Percentiles rank a stretch among this genome's conserved stretches.
Conservation (phyloP, 495 filamentous ascomycete genomes). For the Aspergillus kassunensis region DNA sequence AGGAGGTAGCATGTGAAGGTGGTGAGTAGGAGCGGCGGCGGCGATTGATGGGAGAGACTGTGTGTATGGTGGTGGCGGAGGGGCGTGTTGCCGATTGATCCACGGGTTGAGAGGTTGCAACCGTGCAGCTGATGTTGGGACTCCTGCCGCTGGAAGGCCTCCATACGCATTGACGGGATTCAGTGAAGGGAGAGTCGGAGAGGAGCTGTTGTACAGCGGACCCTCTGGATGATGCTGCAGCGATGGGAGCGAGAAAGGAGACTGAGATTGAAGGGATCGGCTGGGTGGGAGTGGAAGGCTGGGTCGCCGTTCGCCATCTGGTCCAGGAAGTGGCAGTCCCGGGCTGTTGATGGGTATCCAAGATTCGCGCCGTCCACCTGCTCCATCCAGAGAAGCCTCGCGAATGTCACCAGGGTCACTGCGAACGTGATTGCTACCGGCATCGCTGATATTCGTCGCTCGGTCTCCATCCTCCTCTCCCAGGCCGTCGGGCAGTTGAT, state of each 20-base stretch:
- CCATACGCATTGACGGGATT: slow-evolving; percentile 18
- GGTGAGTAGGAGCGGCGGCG: slow-evolving; percentile 26
- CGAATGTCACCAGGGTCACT: slow-evolving; percentile 38
- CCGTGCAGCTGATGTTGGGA: slow-evolving; percentile 31
- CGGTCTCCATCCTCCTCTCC: slow-evolving; percentile 38
- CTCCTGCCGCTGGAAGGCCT: slow-evolving; percentile 19
- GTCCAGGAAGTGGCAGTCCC: slow-evolving; percentile 31
- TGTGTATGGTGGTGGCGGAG: slow-evolving; percentile 36
- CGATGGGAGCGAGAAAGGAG: slow-evolving; percentile 40
- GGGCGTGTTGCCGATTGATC: slow-evolving; percentile 34
- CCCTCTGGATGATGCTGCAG: slow-evolving; percentile 42
- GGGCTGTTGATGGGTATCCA: slow-evolving; percentile 46
- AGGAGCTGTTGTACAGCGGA: slow-evolving; percentile 33
- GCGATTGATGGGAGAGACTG: slow-evolving; percentile 42
- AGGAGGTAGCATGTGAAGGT: slow-evolving; percentile 31
- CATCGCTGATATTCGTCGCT: slow-evolving; percentile 36
- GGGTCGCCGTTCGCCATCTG: slow-evolving; percentile 41
- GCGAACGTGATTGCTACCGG: slow-evolving; percentile 39
- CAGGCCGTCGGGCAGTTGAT: slow-evolving; percentile 31
- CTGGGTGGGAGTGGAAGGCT: slow-evolving; percentile 41
- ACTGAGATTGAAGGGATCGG: slow-evolving; percentile 36
- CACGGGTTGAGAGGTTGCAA: slow-evolving; percentile 42
- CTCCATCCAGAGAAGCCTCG: slow-evolving; percentile 32
- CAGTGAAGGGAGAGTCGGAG: slow-evolving; percentile 36
- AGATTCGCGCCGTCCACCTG: slow-evolving; percentile 39